Percentiles rank a stretch among this genome's conserved stretches.
Evolutionary conservation across 495 filamentous ascomycete genomes (phyloP).

Genomic region (Podospora australis): DNA sequence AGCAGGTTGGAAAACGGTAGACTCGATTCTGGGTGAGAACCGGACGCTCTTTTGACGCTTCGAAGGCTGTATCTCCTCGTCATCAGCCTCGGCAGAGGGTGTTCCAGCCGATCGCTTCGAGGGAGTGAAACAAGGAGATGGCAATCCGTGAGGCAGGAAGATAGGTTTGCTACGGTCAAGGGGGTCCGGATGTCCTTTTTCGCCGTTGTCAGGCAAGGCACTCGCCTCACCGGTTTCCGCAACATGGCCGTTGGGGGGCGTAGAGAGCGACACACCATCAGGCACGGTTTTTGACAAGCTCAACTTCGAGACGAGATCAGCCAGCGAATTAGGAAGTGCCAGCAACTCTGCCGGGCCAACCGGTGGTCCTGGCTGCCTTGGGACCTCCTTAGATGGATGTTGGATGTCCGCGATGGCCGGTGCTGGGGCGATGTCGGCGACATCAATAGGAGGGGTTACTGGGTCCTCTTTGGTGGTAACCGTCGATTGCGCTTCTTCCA

Average conservation of each 20-base stretch:
- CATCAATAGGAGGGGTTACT: too few relatives aligned
- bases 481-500: not conserved
- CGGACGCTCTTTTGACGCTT: slow-evolving; percentile 54
- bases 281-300: not conserved
- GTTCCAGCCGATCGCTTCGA: slow-evolving; percentile 1
- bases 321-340: slow-evolving; percentile 25
- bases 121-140: slow-evolving; percentile 5
- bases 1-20: slow-evolving; percentile 45
- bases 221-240: slow-evolving; percentile 18
- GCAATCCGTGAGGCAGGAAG: not conserved
- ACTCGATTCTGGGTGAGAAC: slow-evolving; percentile 56
- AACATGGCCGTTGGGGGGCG: slow-evolving; percentile 1
- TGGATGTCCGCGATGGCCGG: not conserved
- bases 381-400: too few relatives aligned
- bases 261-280: not conserved
- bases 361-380: slow-evolving; percentile 12
- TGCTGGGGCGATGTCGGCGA: too few relatives aligned
- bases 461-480: too few relatives aligned
- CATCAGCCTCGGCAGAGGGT: not conserved
- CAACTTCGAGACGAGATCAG: slow-evolving; percentile 10
- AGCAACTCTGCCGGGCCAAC: slow-evolving; percentile 27
- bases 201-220: slow-evolving; percentile 7
- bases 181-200: not conserved
- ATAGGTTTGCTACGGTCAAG: slow-evolving; percentile 1
- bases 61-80: slow-evolving; percentile 3